Conservation (phyloP, 108 stramenopile species). For the Discostella stelligeroides region DNA sequence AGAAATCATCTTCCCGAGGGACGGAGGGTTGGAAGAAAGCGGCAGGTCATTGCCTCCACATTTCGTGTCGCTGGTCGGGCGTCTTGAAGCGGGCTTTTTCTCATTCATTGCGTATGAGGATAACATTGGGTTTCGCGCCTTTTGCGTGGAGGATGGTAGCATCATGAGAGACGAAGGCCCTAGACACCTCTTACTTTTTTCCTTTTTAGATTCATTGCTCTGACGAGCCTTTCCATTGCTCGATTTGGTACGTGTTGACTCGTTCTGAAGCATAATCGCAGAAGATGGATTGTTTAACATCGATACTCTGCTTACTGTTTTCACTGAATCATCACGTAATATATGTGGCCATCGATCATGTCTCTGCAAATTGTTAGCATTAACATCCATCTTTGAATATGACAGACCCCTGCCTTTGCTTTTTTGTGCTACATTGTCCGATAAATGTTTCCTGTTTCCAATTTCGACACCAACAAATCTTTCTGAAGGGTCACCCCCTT, state of each 20-base stretch:
- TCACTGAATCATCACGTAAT: not conserved
- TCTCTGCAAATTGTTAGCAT: too few species aligned
- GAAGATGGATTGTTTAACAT: not conserved
- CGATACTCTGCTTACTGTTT: not conserved
- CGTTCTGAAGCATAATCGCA: not conserved
- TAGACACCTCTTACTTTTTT: constrained; percentile 11
- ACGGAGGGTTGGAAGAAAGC: not conserved
- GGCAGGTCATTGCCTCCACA: constrained; percentile 10
- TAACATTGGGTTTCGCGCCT: constrained; percentile 6
- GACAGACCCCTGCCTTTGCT: too few species aligned
- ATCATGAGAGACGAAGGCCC: constrained; percentile 36
- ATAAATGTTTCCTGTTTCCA: not conserved
- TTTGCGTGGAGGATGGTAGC: constrained; percentile 24
- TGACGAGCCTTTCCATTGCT: constrained; percentile 10
- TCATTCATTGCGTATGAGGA: not conserved
- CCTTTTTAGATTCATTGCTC: not conserved
- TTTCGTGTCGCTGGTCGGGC: constrained; percentile 1
- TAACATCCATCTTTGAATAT: too few species aligned
- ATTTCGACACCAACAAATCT: not conserved
- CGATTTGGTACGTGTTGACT: not conserved
- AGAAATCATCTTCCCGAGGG: not conserved
- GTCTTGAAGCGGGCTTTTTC: constrained; percentile 1
- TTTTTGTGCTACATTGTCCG: not conserved
- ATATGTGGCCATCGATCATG: too few species aligned
- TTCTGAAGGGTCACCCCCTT: not conserved